Evolutionary conservation across 768 basidiomycete species (phyloP), one percentile per base, ranked within the genome.

Genomic region (Vishniacozyma victoriae): DNA sequence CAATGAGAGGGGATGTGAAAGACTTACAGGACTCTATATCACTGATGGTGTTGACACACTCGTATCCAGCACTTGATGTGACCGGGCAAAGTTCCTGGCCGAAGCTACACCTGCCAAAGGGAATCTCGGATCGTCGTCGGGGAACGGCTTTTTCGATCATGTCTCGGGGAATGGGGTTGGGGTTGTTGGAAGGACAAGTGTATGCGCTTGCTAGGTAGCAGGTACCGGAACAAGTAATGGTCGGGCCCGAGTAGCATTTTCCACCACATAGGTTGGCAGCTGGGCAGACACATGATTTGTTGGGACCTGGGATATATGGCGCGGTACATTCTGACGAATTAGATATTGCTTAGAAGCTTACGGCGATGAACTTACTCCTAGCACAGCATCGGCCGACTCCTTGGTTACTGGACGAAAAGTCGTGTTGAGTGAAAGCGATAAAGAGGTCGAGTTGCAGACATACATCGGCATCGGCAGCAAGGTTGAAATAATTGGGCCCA

Each of bases 11-110:
- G 43, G 4, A 19, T 11, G 12, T 42, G 19, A 25, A 19, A 42
- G 43, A 54, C 59, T 46, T 20, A 62, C 60, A 70, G 23, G 59
- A 64, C 37, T 62, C 63, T n/a, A 62, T 43, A 44, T 60, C 52
- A 7, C 35, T 23, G 5, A 38, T 23, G 15, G 49, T 53, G 52
- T 70, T 57, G 27, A 67, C 39, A 41, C 68, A 70, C 38, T 62
- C 62, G 39, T n/a, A n/a, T n/a, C n/a, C n/a, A n/a, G n/a, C n/a
- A n/a, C n/a, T n/a, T n/a, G n/a, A n/a, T n/a, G n/a, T n/a, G n/a
- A n/a, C n/a, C n/a, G n/a, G n/a, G n/a, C 54, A 56, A 6, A 44
- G 39, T 23, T 37, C 43, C 12, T 44, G 40, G 6, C 26, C 23
- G 0, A 14, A 35, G 1, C 48, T 33, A n/a, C 27, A 45, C 1